A percentile compares a stretch with the other conserved stretches of the same genome.
Conservation (phyloP, 225 moss, liverwort and hornwort species). For the Bryoerythrophyllum caledonicum region DNA sequence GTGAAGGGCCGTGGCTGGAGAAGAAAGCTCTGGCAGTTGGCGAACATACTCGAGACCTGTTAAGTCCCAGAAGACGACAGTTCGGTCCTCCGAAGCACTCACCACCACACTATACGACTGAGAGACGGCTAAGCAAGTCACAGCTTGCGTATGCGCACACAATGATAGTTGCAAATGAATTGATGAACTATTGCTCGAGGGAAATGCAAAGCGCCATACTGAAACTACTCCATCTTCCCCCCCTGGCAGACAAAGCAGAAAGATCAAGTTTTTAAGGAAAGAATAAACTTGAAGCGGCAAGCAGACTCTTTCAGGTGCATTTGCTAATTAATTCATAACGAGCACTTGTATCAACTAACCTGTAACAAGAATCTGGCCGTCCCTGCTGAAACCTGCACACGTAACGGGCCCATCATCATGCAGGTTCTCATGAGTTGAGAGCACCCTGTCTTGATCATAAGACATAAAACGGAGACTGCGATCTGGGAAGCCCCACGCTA, state of each 20-base stretch:
- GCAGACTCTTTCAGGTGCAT: background rate
- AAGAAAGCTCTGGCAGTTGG: constrained; percentile 86
- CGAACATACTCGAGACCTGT: constrained; percentile 89
- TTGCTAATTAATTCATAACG: background rate
- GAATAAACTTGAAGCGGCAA: background rate
- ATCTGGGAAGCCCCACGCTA: constrained; percentile 92
- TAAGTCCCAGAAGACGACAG: constrained; percentile 97
- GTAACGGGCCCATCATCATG: constrained; percentile 85
- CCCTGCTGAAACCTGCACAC: constrained; percentile 93
- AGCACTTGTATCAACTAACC: constrained; percentile 25
- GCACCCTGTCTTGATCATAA: constrained; percentile 90
- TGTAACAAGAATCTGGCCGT: constrained; percentile 90
- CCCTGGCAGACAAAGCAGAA: constrained; percentile 47
- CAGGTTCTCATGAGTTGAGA: constrained; percentile 92
- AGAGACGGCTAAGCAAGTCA: constrained; percentile 91
- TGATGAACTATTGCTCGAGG: constrained; percentile 60
- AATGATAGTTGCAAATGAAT: constrained; percentile 85
- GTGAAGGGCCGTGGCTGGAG: constrained; percentile 79
- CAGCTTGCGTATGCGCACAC: constrained; percentile 86
- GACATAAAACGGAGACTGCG: constrained; percentile 84
- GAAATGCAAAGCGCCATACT: constrained; percentile 67
- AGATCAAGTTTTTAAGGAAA: background rate
- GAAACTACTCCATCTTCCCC: constrained; percentile 95
- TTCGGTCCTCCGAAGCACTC: constrained; percentile 86
- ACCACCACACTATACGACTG: constrained; percentile 96